A percentile compares a stretch with the other conserved stretches of the same genome.
Conservation (phyloP, 176 grass and related monocot species). For the Hsuehochloa calcarea region DNA sequence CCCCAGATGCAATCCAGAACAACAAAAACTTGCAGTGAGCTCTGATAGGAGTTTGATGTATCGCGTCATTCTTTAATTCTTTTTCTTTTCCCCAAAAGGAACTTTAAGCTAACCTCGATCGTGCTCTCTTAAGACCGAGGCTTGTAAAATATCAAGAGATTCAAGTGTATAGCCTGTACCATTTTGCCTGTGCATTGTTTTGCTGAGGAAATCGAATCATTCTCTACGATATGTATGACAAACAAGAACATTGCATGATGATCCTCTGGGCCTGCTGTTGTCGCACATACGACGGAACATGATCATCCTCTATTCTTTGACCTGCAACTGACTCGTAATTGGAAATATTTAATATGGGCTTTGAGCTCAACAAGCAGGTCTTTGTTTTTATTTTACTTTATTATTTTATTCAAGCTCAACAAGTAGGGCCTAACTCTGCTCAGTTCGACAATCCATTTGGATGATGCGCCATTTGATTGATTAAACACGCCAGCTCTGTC, state of each 20-base stretch:
- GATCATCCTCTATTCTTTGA: background rate
- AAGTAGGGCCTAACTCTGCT: background rate
- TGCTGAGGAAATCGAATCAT: background rate
- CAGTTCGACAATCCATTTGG: background rate
- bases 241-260: background rate
- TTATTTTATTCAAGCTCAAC: too few species aligned
- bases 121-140: background rate
- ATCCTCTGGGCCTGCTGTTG: background rate
- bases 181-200: background rate
- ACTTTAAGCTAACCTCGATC: background rate
- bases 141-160: conserved; percentile 28
- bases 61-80: conserved; percentile 40
- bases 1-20: conserved; percentile 19
- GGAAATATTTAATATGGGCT: background rate
- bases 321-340: background rate
- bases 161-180: conserved; percentile 35
- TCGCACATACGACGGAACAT: background rate
- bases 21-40: conserved; percentile 5
- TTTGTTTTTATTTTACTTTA: too few species aligned
- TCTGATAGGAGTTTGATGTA: conserved; percentile 23
- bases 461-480: background rate
- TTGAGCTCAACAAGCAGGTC: too few species aligned
- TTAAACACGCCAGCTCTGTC: background rate
- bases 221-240: background rate
- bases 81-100: background rate